Conservation (phyloP, 1,284 basidiomycete species). For the Ustilago loliicola region DNA sequence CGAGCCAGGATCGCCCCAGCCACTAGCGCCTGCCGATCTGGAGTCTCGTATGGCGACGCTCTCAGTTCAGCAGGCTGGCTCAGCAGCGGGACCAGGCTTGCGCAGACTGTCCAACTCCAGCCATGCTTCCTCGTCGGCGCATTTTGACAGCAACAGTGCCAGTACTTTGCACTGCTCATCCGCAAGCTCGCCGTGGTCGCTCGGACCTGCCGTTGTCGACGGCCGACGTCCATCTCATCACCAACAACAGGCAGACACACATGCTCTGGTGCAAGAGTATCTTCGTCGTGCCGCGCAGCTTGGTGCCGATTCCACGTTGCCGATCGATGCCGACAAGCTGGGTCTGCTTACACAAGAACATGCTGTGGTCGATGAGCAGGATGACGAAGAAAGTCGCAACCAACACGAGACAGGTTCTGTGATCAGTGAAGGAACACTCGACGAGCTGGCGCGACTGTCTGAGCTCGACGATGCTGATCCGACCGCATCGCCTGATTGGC, state of each 20-base stretch:
- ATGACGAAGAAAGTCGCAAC: constrained; percentile 18
- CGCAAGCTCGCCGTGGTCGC: constrained; percentile 41
- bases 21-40: constrained; percentile 27
- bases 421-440: constrained; percentile 56
- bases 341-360: constrained; percentile 3
- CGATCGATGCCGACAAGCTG: constrained; percentile 22
- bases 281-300: constrained; percentile 35
- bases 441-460: constrained; percentile 56
- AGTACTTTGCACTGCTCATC: constrained; percentile 42
- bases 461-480: constrained; percentile 38
- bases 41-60: constrained; percentile 39
- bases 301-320: constrained; percentile 13
- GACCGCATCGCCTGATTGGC: constrained; percentile 20
- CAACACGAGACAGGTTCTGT: constrained; percentile 33
- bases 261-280: constrained; percentile 49
- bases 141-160: constrained; percentile 43
- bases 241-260: constrained; percentile 43
- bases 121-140: constrained; percentile 42
- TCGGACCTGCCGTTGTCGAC: constrained; percentile 22
- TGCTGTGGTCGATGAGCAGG: background rate
- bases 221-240: constrained; percentile 17
- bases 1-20: constrained; percentile 22
- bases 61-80: constrained; percentile 30
- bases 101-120: constrained; percentile 39
- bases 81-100: background rate